Percentiles rank a stretch among this genome's conserved stretches.
Evolutionary conservation across 2,329 filamentous ascomycete species (phyloP).

Genomic region (Fusarium staphyleae): DNA sequence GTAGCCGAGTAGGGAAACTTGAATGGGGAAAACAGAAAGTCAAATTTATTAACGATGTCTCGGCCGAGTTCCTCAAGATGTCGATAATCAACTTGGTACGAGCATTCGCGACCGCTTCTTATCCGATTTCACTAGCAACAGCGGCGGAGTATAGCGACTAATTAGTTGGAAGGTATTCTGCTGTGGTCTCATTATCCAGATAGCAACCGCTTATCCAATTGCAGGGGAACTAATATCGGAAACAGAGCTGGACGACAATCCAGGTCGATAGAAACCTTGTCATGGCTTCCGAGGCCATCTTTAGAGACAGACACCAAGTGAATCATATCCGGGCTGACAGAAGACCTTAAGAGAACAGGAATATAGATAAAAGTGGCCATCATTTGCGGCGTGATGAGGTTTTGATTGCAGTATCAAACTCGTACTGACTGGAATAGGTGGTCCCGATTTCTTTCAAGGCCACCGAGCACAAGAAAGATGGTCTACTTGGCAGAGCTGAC

Average conservation of each 20-base stretch:
- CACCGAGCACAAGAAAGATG: neutral
- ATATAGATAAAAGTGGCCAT: neutral
- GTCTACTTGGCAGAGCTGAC: too few species aligned
- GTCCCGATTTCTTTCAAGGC: conserved; percentile 1
- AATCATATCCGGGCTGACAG: neutral
- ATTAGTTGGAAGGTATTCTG: too few species aligned
- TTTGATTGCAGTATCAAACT: conserved; percentile 10
- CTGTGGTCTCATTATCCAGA: conserved; percentile 3
- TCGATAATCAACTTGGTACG: conserved; percentile 66
- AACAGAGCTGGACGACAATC: neutral
- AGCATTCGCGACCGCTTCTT: too few species aligned
- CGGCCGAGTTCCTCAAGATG: conserved; percentile 68
- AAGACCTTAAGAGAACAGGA: neutral
- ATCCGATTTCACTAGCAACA: neutral
- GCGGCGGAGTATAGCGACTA: too few species aligned
- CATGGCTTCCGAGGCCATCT: neutral
- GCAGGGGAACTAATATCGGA: neutral
- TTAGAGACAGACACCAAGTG: neutral
- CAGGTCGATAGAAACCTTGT: neutral
- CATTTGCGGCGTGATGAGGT: neutral
- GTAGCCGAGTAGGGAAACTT: neutral
- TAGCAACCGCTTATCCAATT: neutral
- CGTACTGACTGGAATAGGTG: neutral
- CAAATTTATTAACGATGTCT: conserved; percentile 53
- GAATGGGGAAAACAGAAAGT: conserved; percentile 49